phyloP scores from a whole-genome alignment of 2,329 filamentous ascomycete species.

The Phialophora expanda region DNA sequence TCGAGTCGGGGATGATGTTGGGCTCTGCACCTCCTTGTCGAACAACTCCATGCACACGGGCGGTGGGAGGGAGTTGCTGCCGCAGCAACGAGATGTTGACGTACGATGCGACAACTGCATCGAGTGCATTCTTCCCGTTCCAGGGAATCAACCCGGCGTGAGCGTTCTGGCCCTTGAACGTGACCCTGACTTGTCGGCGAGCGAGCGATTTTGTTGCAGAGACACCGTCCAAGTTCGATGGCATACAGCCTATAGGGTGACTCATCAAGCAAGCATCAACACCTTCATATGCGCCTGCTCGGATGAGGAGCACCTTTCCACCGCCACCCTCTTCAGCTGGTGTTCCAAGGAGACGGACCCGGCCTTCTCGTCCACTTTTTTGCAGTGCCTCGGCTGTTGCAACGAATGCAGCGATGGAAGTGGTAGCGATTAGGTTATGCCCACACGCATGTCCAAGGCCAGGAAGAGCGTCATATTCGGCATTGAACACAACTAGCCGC shows the following conservation, averaged over 20 bases:
- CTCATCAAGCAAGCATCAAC: slow-evolving; percentile 54
- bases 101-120: slow-evolving; percentile 59
- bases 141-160: slow-evolving; percentile 64
- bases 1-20: slow-evolving; percentile 62
- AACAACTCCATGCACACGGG: slow-evolving; percentile 62
- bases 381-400: slow-evolving; percentile 44
- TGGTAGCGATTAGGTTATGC: slow-evolving; percentile 49
- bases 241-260: slow-evolving; percentile 43
- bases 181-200: slow-evolving; percentile 45
- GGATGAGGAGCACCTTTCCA: slow-evolving; percentile 50
- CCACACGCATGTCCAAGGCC: slow-evolving; percentile 50
- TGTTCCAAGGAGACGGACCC: slow-evolving; percentile 47
- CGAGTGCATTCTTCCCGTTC: slow-evolving; percentile 65
- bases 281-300: slow-evolving; percentile 51
- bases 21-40: slow-evolving; percentile 59
- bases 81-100: slow-evolving; percentile 57
- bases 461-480: slow-evolving; percentile 52
- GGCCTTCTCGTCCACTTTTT: slow-evolving; percentile 37
- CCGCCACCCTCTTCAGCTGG: slow-evolving; percentile 49
- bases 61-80: slow-evolving; percentile 61
- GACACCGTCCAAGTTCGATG: slow-evolving; percentile 23
- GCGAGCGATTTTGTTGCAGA: slow-evolving; percentile 43
- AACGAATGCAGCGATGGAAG: slow-evolving; percentile 47
- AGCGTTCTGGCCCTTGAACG: slow-evolving; percentile 59
- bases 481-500: slow-evolving; percentile 46